phyloP scores from a whole-genome alignment of 2,329 filamentous ascomycete genomes.

The Aspergillus sp. region DNA sequence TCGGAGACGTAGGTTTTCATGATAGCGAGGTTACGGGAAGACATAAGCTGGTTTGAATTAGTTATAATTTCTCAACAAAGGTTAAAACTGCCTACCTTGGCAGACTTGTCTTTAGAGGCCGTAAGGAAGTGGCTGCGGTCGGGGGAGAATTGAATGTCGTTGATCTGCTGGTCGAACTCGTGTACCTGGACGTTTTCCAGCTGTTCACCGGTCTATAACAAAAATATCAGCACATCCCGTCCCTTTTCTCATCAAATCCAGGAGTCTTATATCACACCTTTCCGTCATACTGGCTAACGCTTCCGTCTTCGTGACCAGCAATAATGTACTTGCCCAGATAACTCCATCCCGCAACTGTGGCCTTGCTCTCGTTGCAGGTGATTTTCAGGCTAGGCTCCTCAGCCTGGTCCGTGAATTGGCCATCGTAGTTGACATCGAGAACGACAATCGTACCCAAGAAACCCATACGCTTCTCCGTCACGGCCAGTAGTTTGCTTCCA shows the following conservation, averaged over 20 bases:
- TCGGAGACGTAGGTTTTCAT: slow-evolving; percentile 92
- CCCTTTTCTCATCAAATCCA: not conserved
- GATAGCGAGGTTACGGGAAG: slow-evolving; percentile 80
- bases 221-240: not conserved
- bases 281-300: slow-evolving; percentile 83
- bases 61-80: not conserved
- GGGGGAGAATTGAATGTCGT: slow-evolving; percentile 89
- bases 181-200: slow-evolving; percentile 80
- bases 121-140: slow-evolving; percentile 99
- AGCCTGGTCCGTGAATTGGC: slow-evolving; percentile 73
- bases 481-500: slow-evolving; percentile 82
- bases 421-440: slow-evolving; percentile 81
- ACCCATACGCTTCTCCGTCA: slow-evolving; percentile 98
- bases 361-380: slow-evolving; percentile 93
- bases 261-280: slow-evolving; percentile 60
- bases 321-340: slow-evolving; percentile 95
- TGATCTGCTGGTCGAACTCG: slow-evolving; percentile 79
- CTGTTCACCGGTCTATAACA: slow-evolving; percentile 69
- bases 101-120: slow-evolving; percentile 94
- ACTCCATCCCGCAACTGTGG: slow-evolving; percentile 95
- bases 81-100: slow-evolving; percentile 63
- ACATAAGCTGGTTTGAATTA: slow-evolving; percentile 63
- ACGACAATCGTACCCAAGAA: slow-evolving; percentile 93
- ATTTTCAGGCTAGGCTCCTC: slow-evolving; percentile 83
- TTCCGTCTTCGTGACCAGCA: slow-evolving; percentile 94